phyloP scores from a whole-genome alignment of 441 rosid species.

The Pelargonium cotyledonis region DNA sequence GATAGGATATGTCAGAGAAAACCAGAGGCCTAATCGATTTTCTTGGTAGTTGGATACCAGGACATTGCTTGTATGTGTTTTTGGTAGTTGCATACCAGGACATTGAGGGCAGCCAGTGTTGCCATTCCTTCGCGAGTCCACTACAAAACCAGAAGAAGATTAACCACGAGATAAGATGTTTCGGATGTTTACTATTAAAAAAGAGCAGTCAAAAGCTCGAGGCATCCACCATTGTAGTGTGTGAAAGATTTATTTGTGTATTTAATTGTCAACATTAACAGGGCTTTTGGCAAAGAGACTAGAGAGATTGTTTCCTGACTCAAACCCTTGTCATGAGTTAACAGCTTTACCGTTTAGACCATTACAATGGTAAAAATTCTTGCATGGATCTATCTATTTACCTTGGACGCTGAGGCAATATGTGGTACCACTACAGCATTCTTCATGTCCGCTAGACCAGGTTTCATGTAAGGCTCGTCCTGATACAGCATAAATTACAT shows the following conservation, averaged over 20 bases:
- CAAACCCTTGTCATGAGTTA: too few species aligned
- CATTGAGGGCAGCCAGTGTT: conserved; percentile 81
- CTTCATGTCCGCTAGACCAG: conserved; percentile 86
- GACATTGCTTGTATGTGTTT: conserved; percentile 34
- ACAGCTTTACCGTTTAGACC: too few species aligned
- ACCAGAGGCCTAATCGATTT: not conserved
- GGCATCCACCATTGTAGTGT: too few species aligned
- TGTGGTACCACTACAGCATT: conserved; percentile 86
- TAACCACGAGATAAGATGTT: not conserved
- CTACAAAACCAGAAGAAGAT: conserved; percentile 26
- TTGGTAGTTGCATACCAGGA: conserved; percentile 40
- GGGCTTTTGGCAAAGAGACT: too few species aligned
- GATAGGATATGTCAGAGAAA: not conserved
- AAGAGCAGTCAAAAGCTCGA: too few species aligned
- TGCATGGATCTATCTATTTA: conserved; percentile 12
- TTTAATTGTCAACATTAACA: too few species aligned
- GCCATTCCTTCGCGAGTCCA: conserved; percentile 99
- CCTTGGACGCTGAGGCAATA: conserved; percentile 98
- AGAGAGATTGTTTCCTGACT: too few species aligned
- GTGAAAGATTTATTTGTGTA: too few species aligned
- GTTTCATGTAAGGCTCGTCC: conserved; percentile 97
- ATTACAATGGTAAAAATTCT: too few species aligned
- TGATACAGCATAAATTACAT: conserved; percentile 20
- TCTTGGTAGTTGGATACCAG: conserved; percentile 34
- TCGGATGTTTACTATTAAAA: too few species aligned